Percentiles rank a stretch among this genome's conserved stretches.
phyloP scores from a whole-genome alignment of 495 filamentous ascomycete genomes.

The Aspergillus carlsbadensis region DNA sequence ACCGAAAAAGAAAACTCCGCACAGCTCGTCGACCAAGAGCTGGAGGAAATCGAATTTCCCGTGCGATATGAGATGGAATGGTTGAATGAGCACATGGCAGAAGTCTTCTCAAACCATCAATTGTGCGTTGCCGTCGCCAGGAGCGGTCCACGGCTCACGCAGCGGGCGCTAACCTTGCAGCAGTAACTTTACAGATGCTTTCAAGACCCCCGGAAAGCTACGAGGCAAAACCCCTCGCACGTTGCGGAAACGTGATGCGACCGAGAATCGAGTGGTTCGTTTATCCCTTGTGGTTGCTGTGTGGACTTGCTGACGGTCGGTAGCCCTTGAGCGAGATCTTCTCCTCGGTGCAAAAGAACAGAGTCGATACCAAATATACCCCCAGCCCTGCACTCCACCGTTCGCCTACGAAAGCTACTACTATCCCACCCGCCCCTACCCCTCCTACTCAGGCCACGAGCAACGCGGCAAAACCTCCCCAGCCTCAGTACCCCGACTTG shows the following conservation, averaged over 20 bases:
- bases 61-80: conserved; percentile 90
- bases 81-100: conserved; percentile 95
- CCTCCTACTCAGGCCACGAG: conserved; percentile 22
- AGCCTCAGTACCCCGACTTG: conserved; percentile 36
- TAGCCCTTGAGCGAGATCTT: conserved; percentile 87
- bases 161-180: conserved; percentile 33
- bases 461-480: conserved; percentile 17
- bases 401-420: conserved; percentile 31
- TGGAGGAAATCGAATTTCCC: conserved; percentile 85
- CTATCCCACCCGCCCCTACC: conserved; percentile 20
- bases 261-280: conserved; percentile 69
- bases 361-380: conserved; percentile 34
- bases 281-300: background rate
- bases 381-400: conserved; percentile 36
- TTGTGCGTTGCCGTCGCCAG: conserved; percentile 60
- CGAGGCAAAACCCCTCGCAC: conserved; percentile 92
- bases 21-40: conserved; percentile 65
- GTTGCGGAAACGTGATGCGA: conserved; percentile 62
- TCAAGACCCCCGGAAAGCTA: conserved; percentile 94
- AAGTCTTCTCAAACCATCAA: conserved; percentile 84
- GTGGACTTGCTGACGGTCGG: conserved; percentile 20
- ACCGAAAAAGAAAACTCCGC: conserved; percentile 64
- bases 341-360: conserved; percentile 50
- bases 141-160: background rate
- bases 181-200: conserved; percentile 85